A percentile compares a stretch with the other conserved stretches of the same genome.
phyloP scores from a whole-genome alignment of 768 basidiomycete genomes.

The Imleria badia region DNA sequence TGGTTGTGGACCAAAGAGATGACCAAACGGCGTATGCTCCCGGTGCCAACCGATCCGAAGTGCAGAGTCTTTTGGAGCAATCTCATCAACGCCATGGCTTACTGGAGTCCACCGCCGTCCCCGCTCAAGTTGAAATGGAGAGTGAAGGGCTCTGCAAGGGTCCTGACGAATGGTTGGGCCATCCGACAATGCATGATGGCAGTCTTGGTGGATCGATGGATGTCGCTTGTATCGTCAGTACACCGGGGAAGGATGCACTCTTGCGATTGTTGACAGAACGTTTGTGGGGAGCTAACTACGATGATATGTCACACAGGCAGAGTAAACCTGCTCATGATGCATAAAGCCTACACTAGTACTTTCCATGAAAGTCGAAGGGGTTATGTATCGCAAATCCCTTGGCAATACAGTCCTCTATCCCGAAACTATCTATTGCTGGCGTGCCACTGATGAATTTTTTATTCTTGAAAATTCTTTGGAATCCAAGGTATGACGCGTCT shows the following conservation, averaged over 20 bases:
- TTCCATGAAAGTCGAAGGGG: no score
- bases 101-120: constrained; percentile 52
- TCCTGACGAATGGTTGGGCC: constrained; percentile 20
- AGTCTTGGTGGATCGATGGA: constrained; percentile 32
- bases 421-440: no score
- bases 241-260: constrained; percentile 61
- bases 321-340: no score
- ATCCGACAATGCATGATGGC: constrained; percentile 17
- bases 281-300: constrained; percentile 46
- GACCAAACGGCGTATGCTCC: constrained; percentile 64
- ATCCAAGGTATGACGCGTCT: no score
- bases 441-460: no score
- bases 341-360: no score
- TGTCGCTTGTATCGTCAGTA: constrained; percentile 51
- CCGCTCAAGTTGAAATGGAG: constrained; percentile 55
- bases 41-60: constrained; percentile 62
- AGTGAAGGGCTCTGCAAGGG: constrained; percentile 11
- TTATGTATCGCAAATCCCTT: not conserved
- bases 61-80: constrained; percentile 53
- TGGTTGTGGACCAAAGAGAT: constrained; percentile 76
- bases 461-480: no score
- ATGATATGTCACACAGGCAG: not conserved
- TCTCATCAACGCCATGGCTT: constrained; percentile 31
- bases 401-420: not conserved
- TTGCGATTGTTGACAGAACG: constrained; percentile 49